A percentile compares a stretch with the other conserved stretches of the same genome.
These are phyloP conservation scores for Aspergillus campestris DNA, from an alignment of 495 filamentous ascomycete genomes.

Conservation along the genomic window DNA sequence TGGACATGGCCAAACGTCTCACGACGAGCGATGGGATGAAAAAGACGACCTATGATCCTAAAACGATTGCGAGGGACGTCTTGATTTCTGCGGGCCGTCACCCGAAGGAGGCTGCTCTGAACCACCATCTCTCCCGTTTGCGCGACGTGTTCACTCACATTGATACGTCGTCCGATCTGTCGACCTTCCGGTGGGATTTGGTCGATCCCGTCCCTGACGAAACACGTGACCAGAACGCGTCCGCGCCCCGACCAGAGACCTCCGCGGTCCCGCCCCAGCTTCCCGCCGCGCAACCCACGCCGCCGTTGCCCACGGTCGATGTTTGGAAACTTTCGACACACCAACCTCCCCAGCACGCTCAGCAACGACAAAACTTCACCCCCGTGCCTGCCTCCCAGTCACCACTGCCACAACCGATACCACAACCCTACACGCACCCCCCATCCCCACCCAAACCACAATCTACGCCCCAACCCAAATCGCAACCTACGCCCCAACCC, in stretches of 20 bases:
- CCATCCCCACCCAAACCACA: background rate
- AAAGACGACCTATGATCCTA: constrained; percentile 45
- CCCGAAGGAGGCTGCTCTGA: constrained; percentile 47
- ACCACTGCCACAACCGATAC: background rate
- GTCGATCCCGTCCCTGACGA: constrained; percentile 35
- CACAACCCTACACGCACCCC: background rate
- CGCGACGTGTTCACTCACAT: constrained; percentile 33
- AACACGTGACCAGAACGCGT: constrained; percentile 7
- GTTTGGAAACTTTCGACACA: no score
- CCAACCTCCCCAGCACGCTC: background rate
- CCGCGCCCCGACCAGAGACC: background rate
- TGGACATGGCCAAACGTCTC: constrained; percentile 33
- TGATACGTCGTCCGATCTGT: constrained; percentile 41
- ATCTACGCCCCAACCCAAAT: background rate
- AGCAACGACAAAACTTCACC: background rate
- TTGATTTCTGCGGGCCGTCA: constrained; percentile 52
- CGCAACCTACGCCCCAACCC: background rate
- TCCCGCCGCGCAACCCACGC: background rate
- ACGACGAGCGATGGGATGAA: constrained; percentile 36
- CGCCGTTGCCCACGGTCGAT: background rate
- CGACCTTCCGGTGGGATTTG: constrained; percentile 61
- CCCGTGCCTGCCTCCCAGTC: no score
- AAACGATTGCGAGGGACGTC: constrained; percentile 59
- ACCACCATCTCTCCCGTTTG: constrained; percentile 49
- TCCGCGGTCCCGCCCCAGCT: no score